These are phyloP conservation scores for Aspergillus ochraceoroseus DNA, from an alignment of 2,329 filamentous ascomycete genomes.

Conservation along the genomic window DNA sequence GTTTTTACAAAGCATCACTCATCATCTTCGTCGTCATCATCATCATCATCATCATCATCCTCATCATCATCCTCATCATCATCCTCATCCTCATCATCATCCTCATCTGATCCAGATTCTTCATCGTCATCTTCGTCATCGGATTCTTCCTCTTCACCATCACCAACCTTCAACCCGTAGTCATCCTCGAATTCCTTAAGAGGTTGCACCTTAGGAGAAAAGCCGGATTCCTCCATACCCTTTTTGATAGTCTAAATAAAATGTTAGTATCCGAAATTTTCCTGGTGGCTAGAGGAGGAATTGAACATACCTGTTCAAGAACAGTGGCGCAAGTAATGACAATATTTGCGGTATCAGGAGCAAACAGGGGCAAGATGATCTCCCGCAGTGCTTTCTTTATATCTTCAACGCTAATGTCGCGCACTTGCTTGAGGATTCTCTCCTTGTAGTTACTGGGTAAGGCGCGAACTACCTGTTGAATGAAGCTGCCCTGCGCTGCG, in stretches of 20 bases:
- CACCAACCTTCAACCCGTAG: slow-evolving; percentile 69
- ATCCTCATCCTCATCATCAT: slow-evolving; percentile 44
- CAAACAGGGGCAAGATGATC: slow-evolving; percentile 73
- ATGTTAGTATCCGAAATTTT: slow-evolving; percentile 19
- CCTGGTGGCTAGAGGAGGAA: background rate
- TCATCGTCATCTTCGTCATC: slow-evolving; percentile 51
- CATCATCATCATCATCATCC: slow-evolving; percentile 57
- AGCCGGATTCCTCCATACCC: slow-evolving; percentile 69
- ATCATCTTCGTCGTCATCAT: slow-evolving; percentile 40
- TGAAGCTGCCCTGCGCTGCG: slow-evolving; percentile 78
- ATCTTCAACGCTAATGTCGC: slow-evolving; percentile 69
- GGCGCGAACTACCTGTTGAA: slow-evolving; percentile 71
- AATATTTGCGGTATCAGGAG: slow-evolving; percentile 73
- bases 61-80: slow-evolving; percentile 18
- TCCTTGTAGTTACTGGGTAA: slow-evolving; percentile 73
- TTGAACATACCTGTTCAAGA: slow-evolving; percentile 68
- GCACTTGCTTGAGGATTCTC: slow-evolving; percentile 69
- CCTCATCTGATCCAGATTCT: slow-evolving; percentile 46
- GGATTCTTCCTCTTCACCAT: slow-evolving; percentile 56
- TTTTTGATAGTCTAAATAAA: slow-evolving; percentile 63
- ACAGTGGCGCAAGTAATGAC: slow-evolving; percentile 82
- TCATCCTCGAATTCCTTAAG: slow-evolving; percentile 81
- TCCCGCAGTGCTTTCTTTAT: slow-evolving; percentile 69
- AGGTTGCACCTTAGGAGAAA: slow-evolving; percentile 68
- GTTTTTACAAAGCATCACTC: slow-evolving; percentile 4